Percentiles rank a stretch among this genome's conserved stretches.
Conservation (phyloP, 106 monocot genomes). For the Ottelia alismoides region DNA sequence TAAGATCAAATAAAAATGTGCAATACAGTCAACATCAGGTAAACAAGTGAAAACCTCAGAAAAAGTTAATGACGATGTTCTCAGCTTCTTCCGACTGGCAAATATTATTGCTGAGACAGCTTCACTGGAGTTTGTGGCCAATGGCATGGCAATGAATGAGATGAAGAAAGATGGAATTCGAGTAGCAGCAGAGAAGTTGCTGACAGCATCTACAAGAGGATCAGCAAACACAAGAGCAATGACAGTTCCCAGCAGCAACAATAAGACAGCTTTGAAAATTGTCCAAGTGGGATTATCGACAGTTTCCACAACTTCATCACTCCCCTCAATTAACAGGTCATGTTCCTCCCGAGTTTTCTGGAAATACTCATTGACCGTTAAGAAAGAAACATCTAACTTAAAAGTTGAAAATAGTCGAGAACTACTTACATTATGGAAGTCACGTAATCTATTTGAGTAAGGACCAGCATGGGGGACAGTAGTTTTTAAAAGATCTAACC, state of each 20-base stretch:
- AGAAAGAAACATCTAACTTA: not conserved
- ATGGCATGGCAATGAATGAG: conserved; percentile 25
- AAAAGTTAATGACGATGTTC: conserved; percentile 14
- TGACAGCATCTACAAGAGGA: conserved; percentile 19
- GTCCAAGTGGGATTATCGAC: conserved; percentile 5
- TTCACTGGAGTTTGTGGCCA: conserved; percentile 22
- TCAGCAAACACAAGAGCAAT: conserved; percentile 18
- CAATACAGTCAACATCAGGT: too few species aligned
- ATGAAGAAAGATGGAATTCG: conserved; percentile 25
- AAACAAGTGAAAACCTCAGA: too few species aligned
- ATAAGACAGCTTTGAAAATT: conserved; percentile 2
- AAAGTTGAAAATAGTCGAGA: not conserved
- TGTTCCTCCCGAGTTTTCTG: conserved; percentile 17
- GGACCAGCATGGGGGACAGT: conserved; percentile 21
- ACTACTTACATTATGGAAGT: conserved; percentile 56
- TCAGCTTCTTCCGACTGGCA: conserved; percentile 13
- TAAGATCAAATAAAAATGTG: too few species aligned
- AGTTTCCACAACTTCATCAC: conserved; percentile 6
- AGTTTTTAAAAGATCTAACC: conserved; percentile 53
- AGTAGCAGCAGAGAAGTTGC: conserved; percentile 15
- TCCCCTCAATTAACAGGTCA: conserved; percentile 1
- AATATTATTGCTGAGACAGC: conserved; percentile 23
- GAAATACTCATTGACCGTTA: not conserved
- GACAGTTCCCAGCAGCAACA: conserved; percentile 10
- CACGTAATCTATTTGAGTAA: conserved; percentile 47